Percentiles rank a stretch among this genome's conserved stretches.
phyloP scores from a whole-genome alignment of 768 basidiomycete species.

The Kwoniella botswanensis region DNA sequence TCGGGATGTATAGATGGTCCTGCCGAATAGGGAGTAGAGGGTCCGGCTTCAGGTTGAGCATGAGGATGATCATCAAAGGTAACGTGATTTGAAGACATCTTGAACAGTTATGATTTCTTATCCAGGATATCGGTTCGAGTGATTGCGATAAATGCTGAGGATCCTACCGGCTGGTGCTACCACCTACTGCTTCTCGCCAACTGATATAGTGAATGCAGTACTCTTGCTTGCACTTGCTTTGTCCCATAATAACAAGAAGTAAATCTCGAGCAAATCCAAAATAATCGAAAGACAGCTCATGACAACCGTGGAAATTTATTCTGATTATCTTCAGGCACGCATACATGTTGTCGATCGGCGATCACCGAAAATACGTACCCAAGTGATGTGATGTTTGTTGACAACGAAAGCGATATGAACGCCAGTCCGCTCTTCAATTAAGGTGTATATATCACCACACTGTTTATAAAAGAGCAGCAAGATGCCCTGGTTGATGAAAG shows the following conservation, averaged over 20 bases:
- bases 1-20: slow-evolving; percentile 27
- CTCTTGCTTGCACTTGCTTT: too few species aligned
- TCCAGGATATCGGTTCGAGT: background rate
- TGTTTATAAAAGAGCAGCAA: background rate
- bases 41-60: slow-evolving; percentile 6
- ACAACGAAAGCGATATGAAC: background rate
- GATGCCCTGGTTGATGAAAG: slow-evolving; percentile 59
- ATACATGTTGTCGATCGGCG: background rate
- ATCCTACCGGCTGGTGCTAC: too few species aligned
- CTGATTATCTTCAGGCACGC: slow-evolving; percentile 14
- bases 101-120: background rate
- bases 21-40: slow-evolving; percentile 2
- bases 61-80: slow-evolving; percentile 6
- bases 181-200: too few species aligned
- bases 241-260: too few species aligned
- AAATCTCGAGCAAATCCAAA: too few species aligned
- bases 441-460: background rate
- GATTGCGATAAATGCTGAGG: background rate
- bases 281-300: background rate
- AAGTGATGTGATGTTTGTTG: background rate
- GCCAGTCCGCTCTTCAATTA: background rate
- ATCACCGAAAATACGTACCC: background rate
- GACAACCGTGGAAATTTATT: background rate
- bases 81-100: slow-evolving; percentile 12
- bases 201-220: too few species aligned